Base-by-base conservation (phyloP, 176 grass and related monocot species). In the Triticum dicoccoides region DNA sequence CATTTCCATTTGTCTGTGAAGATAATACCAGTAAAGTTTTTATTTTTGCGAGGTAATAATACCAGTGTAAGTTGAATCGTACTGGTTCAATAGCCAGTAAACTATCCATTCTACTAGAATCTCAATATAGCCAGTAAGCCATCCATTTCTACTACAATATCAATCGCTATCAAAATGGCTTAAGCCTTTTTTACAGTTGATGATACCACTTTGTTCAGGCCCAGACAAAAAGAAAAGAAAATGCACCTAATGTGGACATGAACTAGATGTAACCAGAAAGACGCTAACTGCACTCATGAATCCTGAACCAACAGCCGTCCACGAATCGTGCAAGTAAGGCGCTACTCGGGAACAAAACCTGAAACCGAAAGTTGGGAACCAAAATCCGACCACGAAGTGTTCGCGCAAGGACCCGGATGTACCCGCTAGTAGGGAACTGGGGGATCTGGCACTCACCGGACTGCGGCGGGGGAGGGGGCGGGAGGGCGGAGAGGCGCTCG, bases 401-500 rank as follows among this genome's bases (percentile, higher is more conserved):
- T 59, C 56, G 56, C 56, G 17, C 56, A 59, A 54, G 51, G 15
- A 18, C 51, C 15, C 51, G 15, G 51, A 54, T 7, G 51, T 54
- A 54, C 5, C 56, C 56, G 56, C 68, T 25, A 5, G n/a, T 18
- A 72, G 11, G 41, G 37, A 41, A 68, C 1, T 12, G 23, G 21
- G 1, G 18, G 14, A 27, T 74, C 21, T 47, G 23, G 7, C 25
- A 77, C 82, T 95, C 85, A 92, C 93, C 88, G 21, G 49, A 24
- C 24, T 54, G 38, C 23, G 32, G 63, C 23, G 61, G 61, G 7
- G 83, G 70, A 3, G 65, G 79, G 65, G 25, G 54, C 54, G 78
- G 58, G 47, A 83, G n/a, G 73, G 73, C 62, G 37, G 74, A 79
- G 70, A 98, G 87, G 18, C 63, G 49, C 42, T 95, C 73, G 62